A percentile compares a stretch with the other conserved stretches of the same genome.
Evolutionary conservation across 257 asterid species (phyloP).

Genomic region (Primulina huaijiensis): DNA sequence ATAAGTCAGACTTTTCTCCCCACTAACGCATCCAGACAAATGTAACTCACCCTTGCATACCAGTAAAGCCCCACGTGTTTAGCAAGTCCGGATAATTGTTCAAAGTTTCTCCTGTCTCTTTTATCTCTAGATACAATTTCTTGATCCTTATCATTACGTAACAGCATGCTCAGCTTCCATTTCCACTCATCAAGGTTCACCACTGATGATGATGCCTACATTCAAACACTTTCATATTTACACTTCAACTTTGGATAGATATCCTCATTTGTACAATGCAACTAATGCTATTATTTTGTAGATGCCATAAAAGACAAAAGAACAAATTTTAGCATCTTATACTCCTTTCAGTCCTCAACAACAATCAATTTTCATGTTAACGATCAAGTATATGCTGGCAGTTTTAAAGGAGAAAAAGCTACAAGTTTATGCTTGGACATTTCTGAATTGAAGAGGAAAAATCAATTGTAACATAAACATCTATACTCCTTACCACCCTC

Average conservation of each 20-base stretch:
- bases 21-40: slow-evolving; percentile 23
- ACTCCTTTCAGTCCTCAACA: no score
- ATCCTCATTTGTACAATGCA: slow-evolving; percentile 9
- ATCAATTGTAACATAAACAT: no score
- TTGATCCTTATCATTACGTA: slow-evolving; percentile 65
- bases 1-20: slow-evolving; percentile 10
- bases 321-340: no score
- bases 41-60: slow-evolving; percentile 32
- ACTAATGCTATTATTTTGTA: background rate
- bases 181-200: slow-evolving; percentile 98
- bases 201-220: slow-evolving; percentile 91
- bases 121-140: slow-evolving; percentile 87
- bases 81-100: slow-evolving; percentile 87
- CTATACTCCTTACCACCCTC: no score
- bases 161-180: slow-evolving; percentile 89
- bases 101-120: slow-evolving; percentile 87
- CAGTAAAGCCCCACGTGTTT: slow-evolving; percentile 90
- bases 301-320: no score
- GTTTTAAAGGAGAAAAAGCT: no score
- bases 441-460: no score
- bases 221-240: slow-evolving; percentile 21
- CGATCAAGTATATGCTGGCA: no score
- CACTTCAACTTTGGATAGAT: slow-evolving; percentile 2
- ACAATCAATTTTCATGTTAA: no score
- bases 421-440: no score